Base-by-base conservation (phyloP, 2,329 filamentous ascomycete genomes). In the Apiospora pterosperma region DNA sequence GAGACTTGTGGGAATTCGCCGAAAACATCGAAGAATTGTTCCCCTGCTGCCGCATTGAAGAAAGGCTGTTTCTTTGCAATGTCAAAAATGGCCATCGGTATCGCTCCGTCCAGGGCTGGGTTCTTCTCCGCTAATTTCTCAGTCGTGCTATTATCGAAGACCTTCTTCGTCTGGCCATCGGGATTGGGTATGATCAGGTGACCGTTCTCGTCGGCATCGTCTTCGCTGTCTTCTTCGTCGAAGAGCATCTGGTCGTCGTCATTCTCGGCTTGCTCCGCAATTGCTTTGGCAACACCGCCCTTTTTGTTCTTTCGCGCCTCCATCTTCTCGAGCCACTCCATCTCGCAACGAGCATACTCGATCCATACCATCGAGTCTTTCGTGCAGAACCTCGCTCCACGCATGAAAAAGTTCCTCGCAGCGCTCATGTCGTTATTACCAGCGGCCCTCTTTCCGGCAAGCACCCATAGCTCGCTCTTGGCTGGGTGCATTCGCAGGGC, bases 51-150 rank as follows among this genome's bases (percentile, higher is more conserved):
- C 1, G 88, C 78, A 66, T 85, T 86, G 75, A 90, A 88, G 69
- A 91, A 88, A 62, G 91, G 86, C 71, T 97, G 90, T 76, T 91
- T 92, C 80, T 89, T 88, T 6, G 93, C 90, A 25, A 92, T 88
- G 72, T 97, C 93, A 73, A 97, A 97, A 59, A 99, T 92, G 42
- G 95, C 93, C 64, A 93, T 86, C 2, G 96, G 94, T 69, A 99
- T 97, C 19, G 93, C 96, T n/a, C 96, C 96, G 66, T 91, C 92
- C 68, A 97, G 84, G 11, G 93, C 93, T 4, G 95, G 93, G 59
- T 93, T 95, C 64, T 84, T 81, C 68, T 87, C 88, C 68, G 87
- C 88, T 68, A 97, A 80, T 63, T 82, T 81, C 69, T 78, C 73
- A 4, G 78, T 76, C 0, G 79, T 78, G 63, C 82, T 76, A 64